phyloP scores from a whole-genome alignment of 2,329 filamentous ascomycete species.

The Knufia petricola region DNA sequence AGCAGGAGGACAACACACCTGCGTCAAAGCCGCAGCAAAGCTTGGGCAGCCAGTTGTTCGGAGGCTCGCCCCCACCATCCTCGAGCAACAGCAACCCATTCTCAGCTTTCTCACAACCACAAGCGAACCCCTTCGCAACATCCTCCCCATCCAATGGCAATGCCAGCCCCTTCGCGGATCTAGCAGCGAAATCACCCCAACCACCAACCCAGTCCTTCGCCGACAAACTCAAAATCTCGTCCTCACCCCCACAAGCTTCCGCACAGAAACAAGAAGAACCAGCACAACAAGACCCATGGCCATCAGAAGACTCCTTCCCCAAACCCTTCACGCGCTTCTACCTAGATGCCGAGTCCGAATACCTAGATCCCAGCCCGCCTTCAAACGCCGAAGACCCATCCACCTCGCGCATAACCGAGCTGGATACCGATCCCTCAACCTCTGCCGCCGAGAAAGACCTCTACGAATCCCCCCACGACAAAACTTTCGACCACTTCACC shows the following conservation, averaged over 20 bases:
- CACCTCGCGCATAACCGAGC: slow-evolving; percentile 30
- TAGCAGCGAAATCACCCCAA: slow-evolving; percentile 38
- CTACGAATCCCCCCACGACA: slow-evolving; percentile 67
- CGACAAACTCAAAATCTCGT: slow-evolving; percentile 53
- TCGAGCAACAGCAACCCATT: slow-evolving; percentile 46
- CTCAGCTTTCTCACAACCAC: slow-evolving; percentile 29
- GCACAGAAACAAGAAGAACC: slow-evolving; percentile 2
- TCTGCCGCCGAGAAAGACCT: slow-evolving; percentile 52
- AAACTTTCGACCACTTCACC: slow-evolving; percentile 69
- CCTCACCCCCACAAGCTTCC: slow-evolving; percentile 23
- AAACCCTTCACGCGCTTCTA: slow-evolving; percentile 65
- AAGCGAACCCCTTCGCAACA: slow-evolving; percentile 49
- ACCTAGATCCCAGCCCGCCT: slow-evolving; percentile 47
- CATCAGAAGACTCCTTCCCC: slow-evolving; percentile 54
- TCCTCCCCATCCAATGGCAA: slow-evolving; percentile 24
- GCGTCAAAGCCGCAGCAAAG: slow-evolving; percentile 26
- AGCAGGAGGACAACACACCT: slow-evolving; percentile 24
- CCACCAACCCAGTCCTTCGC: slow-evolving; percentile 44
- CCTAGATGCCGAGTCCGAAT: slow-evolving; percentile 88
- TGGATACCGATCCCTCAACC: slow-evolving; percentile 27
- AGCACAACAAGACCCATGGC: slow-evolving; percentile 60
- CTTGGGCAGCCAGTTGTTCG: slow-evolving; percentile 54
- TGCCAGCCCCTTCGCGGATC: slow-evolving; percentile 25
- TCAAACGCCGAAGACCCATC: slow-evolving; percentile 34
- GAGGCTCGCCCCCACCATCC: slow-evolving; percentile 34